A percentile compares a stretch with the other conserved stretches of the same genome.
phyloP scores from a whole-genome alignment of 23 red algal genomes.

The Agarophyton chilense region DNA sequence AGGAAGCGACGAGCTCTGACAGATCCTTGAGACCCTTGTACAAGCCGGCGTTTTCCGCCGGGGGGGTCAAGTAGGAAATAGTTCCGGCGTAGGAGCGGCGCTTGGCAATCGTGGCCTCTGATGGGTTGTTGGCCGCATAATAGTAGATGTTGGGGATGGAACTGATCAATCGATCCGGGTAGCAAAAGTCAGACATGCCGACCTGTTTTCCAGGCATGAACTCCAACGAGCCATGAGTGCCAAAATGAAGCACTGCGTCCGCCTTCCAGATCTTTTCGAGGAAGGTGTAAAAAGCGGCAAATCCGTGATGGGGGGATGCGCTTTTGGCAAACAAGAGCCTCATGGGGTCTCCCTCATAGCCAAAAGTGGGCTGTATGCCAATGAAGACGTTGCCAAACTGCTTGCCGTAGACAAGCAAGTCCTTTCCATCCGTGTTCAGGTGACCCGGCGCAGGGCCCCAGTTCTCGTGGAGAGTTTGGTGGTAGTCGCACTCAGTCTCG shows the following conservation, averaged over 20 bases:
- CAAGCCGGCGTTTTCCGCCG: conserved; percentile 96
- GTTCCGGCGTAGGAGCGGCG: conserved; percentile 96
- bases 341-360: conserved; percentile 99
- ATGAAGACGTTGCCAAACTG: conserved; percentile 95
- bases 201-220: conserved; percentile 99
- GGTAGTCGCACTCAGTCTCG: conserved; percentile 71
- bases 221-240: conserved; percentile 97
- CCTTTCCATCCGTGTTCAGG: conserved; percentile 94
- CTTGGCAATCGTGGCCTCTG: conserved; percentile 98
- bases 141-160: conserved; percentile 98
- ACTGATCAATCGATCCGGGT: conserved; percentile 93
- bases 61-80: conserved; percentile 98
- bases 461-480: conserved; percentile 87
- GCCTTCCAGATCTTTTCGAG: conserved; percentile 91
- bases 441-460: conserved; percentile 97
- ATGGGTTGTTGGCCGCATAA: conserved; percentile 99
- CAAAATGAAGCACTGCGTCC: conserved; percentile 98
- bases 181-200: conserved; percentile 96
- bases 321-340: conserved; percentile 96
- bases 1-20: conserved; percentile 87
- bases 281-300: conserved; percentile 94
- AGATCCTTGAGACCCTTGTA: conserved; percentile 98
- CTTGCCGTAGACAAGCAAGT: conserved; percentile 95
- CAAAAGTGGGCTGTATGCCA: conserved; percentile 96
- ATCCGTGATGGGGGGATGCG: conserved; percentile 98